phyloP scores from a whole-genome alignment of 2,329 filamentous ascomycete species.

The Colletotrichum costaricense region DNA sequence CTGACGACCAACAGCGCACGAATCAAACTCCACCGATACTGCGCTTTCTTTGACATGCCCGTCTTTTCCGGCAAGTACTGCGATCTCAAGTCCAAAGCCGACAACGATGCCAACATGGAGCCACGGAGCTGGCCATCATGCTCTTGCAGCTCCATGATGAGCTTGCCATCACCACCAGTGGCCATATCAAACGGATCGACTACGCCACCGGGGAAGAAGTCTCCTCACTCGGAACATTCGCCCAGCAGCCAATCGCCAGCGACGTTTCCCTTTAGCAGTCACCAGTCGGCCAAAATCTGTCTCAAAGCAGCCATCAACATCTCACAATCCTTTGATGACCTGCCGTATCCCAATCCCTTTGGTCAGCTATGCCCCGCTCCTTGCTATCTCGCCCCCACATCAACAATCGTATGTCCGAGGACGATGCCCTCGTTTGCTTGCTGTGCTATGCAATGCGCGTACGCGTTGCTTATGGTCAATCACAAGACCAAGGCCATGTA shows the following conservation, averaged over 20 bases:
- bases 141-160: conserved; percentile 45
- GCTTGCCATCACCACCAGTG: conserved; percentile 43
- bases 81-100: conserved; percentile 52
- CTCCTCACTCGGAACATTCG: conserved; percentile 34
- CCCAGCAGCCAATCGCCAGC: conserved; percentile 29
- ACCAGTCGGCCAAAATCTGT: conserved; percentile 61
- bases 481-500: conserved; percentile 53
- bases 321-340: conserved; percentile 54
- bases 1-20: conserved; percentile 51
- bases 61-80: conserved; percentile 62
- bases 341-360: conserved; percentile 59
- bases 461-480: conserved; percentile 56
- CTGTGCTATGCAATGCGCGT: conserved; percentile 59
- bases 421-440: conserved; percentile 59
- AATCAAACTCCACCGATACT: conserved; percentile 63
- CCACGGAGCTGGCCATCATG: conserved; percentile 48
- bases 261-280: conserved; percentile 56
- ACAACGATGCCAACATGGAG: conserved; percentile 41
- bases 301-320: conserved; percentile 61
- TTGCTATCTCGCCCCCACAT: conserved; percentile 48
- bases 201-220: conserved; percentile 38
- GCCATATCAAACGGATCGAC: conserved; percentile 42
- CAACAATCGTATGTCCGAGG: conserved; percentile 52
- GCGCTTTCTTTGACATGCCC: conserved; percentile 61
- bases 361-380: conserved; percentile 47